These are phyloP conservation scores for Prunus davidiana DNA, from an alignment of 306 rosid genomes.

Conservation along the genomic window DNA sequence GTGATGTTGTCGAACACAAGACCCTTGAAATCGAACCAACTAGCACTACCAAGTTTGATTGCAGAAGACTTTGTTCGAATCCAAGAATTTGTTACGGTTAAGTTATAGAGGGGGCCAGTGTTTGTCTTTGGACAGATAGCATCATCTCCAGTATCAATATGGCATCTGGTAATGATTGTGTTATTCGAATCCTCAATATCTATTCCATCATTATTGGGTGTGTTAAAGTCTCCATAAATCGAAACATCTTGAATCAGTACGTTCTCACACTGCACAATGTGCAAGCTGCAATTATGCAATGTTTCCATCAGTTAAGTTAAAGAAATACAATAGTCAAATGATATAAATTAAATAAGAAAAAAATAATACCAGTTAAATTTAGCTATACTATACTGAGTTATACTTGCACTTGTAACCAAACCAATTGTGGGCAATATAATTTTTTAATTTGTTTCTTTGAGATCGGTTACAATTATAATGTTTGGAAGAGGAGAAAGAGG, in stretches of 20 bases:
- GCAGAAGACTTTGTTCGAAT: slow-evolving; percentile 89
- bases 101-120: slow-evolving; percentile 63
- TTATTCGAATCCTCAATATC: slow-evolving; percentile 94
- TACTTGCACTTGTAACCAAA: no score
- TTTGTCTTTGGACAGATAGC: slow-evolving; percentile 87
- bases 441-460: no score
- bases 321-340: neutral
- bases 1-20: slow-evolving; percentile 78
- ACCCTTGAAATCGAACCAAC: slow-evolving; percentile 65
- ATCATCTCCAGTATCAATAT: slow-evolving; percentile 90
- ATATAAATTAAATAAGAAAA: neutral
- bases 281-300: slow-evolving; percentile 63
- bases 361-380: neutral
- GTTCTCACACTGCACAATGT: slow-evolving; percentile 61
- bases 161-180: slow-evolving; percentile 67
- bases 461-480: no score
- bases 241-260: slow-evolving; percentile 52
- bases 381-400: no score
- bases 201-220: slow-evolving; percentile 91
- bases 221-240: slow-evolving; percentile 77
- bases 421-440: no score
- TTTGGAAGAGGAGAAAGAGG: no score
- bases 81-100: slow-evolving; percentile 72
- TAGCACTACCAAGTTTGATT: slow-evolving; percentile 88
- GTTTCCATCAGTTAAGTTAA: neutral